Conservation (phyloP, 805 yeast species). For the Dipodascus albidus region DNA sequence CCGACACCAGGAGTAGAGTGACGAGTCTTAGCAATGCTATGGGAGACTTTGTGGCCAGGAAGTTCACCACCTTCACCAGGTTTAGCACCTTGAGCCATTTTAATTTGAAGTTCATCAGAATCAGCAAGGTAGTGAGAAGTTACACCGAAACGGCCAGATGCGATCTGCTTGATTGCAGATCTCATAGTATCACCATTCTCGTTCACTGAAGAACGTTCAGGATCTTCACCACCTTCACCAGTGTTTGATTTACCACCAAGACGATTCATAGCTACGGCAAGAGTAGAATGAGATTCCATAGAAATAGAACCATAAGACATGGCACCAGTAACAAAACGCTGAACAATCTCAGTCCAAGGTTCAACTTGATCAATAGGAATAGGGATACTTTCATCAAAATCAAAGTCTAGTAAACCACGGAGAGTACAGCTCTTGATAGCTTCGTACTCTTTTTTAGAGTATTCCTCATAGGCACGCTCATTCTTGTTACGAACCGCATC, state of each 20-base stretch:
- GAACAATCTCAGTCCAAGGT: constrained; percentile 98
- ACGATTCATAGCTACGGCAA: constrained; percentile 97
- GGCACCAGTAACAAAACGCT: constrained; percentile 98
- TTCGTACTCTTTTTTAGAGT: constrained; percentile 80
- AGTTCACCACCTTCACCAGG: constrained; percentile 99
- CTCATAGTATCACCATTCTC: constrained; percentile 96
- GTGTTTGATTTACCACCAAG: constrained; percentile 96
- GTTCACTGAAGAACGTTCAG: constrained; percentile 70
- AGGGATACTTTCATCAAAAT: constrained; percentile 54
- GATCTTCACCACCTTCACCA: constrained; percentile 99
- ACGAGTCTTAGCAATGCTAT: constrained; percentile 83
- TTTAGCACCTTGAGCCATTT: constrained; percentile 99
- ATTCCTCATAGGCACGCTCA: constrained; percentile 83
- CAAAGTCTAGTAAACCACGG: constrained; percentile 89
- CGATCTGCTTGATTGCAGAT: constrained; percentile 96
- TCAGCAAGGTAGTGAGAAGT: constrained; percentile 89
- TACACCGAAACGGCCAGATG: constrained; percentile 97
- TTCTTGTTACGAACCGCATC: constrained; percentile 98
- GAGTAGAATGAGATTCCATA: constrained; percentile 95
- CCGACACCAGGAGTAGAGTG: constrained; percentile 97
- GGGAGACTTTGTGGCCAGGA: constrained; percentile 87
- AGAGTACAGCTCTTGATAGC: constrained; percentile 88
- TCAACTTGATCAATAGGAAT: constrained; percentile 97
- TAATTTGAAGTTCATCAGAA: constrained; percentile 95
- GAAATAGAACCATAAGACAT: constrained; percentile 99